phyloP scores from a whole-genome alignment of 2,329 filamentous ascomycete genomes.

The Colletotrichum phormii region DNA sequence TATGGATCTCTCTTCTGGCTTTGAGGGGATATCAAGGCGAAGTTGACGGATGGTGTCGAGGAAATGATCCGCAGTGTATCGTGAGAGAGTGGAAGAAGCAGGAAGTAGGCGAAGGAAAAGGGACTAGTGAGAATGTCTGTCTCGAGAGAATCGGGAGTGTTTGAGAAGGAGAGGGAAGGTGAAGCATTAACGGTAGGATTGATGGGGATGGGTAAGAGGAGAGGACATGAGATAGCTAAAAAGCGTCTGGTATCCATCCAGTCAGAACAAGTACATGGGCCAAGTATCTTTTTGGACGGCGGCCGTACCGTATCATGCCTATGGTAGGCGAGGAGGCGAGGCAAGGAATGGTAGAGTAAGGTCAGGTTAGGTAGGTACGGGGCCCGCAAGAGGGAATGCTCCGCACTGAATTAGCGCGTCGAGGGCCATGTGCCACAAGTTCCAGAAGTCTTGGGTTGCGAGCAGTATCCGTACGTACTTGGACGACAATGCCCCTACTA shows the following conservation, averaged over 20 bases:
- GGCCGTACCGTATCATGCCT: constrained; percentile 10
- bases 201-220: constrained; percentile 29
- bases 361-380: constrained; percentile 8
- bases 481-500: neutral
- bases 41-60: neutral
- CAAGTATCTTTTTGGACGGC: constrained; percentile 8
- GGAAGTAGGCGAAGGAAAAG: constrained; percentile 1
- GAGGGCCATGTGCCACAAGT: neutral
- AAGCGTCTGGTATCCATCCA: constrained; percentile 9
- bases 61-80: neutral
- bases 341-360: constrained; percentile 18
- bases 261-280: neutral
- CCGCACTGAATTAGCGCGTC: constrained; percentile 2
- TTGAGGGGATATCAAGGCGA: neutral
- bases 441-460: neutral
- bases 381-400: constrained; percentile 6
- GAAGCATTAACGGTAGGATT: constrained; percentile 29
- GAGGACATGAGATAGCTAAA: constrained; percentile 33
- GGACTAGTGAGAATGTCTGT: neutral
- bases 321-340: neutral
- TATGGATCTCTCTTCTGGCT: neutral
- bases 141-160: constrained; percentile 11
- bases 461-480: neutral
- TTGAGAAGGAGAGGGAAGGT: constrained; percentile 18
- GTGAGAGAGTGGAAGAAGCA: neutral